A percentile compares a stretch with the other conserved stretches of the same genome.
Evolutionary conservation across 129 eudicot genomes (phyloP).

Genomic region (Flaveria ramosissima): DNA sequence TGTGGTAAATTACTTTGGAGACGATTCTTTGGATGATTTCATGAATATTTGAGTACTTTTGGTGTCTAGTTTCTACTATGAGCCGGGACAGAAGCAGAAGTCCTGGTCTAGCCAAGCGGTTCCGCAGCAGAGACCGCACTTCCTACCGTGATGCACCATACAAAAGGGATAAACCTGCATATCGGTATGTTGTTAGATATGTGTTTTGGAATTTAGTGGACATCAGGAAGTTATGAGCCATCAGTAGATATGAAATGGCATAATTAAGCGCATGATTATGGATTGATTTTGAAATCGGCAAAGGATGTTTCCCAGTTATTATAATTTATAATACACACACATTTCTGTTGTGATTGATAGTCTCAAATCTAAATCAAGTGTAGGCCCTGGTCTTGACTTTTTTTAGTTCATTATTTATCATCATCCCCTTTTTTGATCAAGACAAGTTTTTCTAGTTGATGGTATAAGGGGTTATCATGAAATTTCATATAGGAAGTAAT

Average conservation of each 20-base stretch:
- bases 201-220: background rate
- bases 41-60: slow-evolving; percentile 7
- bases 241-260: slow-evolving; percentile 10
- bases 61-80: slow-evolving; percentile 35
- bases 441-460: slow-evolving; percentile 7
- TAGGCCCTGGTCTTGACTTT: background rate
- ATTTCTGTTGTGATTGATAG: slow-evolving; percentile 10
- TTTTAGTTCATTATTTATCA: background rate
- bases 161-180: slow-evolving; percentile 52
- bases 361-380: background rate
- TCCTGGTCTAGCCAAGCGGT: slow-evolving; percentile 47
- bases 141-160: slow-evolving; percentile 72
- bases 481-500: background rate
- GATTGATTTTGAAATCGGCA: background rate
- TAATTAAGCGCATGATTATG: slow-evolving; percentile 16
- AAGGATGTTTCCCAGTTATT: slow-evolving; percentile 3
- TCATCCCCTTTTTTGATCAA: slow-evolving; percentile 1
- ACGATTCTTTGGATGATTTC: slow-evolving; percentile 1
- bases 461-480: background rate
- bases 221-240: slow-evolving; percentile 3
- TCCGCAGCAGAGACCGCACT: slow-evolving; percentile 52
- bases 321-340: background rate
- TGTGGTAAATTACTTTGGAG: slow-evolving; percentile 12
- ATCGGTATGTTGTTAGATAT: slow-evolving; percentile 35
- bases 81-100: slow-evolving; percentile 60